Base-by-base conservation (phyloP, 2,329 filamentous ascomycete genomes). In the Botrytis elliptica region DNA sequence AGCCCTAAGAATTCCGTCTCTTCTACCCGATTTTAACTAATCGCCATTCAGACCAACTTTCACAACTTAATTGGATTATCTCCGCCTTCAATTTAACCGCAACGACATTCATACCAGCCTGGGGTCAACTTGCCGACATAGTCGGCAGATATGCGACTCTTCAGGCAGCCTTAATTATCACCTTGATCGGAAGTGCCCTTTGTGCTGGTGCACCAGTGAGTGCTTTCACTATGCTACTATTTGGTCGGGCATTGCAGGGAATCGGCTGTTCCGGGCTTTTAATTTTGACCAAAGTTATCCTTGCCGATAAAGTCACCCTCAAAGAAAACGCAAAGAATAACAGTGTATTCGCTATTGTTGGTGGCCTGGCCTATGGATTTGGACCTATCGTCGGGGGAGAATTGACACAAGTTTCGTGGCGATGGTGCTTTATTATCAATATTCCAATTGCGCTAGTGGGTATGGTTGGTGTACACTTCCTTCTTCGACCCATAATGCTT, bases 31-130 rank as follows among this genome's bases (percentile, higher is more conserved):
- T 20, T 38, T 3, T 18, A 42, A 38, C 76, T 76, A 63, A 77
- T 40, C 8, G 20, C 0, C 33, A n/a, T 36, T 73, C 86, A 65
- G 86, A 85, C 74, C 80, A 89, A 78, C 79, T 89, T 7, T 84
- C 86, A 29, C 86, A 90, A 77, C 84, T 91, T 3, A 92, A 91
- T 78, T 92, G 90, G 89, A 91, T 93, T 78, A 87, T 92, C 29
- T 90, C 90, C 0, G 85, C 89, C 10, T 93, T 92, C 81, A 92
- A 90, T 70, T 83, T 93, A 22, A 90, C 89, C 0, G 88, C 88
- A 0, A 90, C 90, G 1, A 87, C 90, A 1, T 92, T 92, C 76
- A 89, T 92, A 14, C 90, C 90, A 5, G 86, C 88, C 70, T 92
- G 89, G 82, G 89, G 88, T 1, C 90, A 92, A 77, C 84, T 90